Evolutionary conservation across 768 basidiomycete species (phyloP).

Genomic region (Trametes sanguinea): DNA sequence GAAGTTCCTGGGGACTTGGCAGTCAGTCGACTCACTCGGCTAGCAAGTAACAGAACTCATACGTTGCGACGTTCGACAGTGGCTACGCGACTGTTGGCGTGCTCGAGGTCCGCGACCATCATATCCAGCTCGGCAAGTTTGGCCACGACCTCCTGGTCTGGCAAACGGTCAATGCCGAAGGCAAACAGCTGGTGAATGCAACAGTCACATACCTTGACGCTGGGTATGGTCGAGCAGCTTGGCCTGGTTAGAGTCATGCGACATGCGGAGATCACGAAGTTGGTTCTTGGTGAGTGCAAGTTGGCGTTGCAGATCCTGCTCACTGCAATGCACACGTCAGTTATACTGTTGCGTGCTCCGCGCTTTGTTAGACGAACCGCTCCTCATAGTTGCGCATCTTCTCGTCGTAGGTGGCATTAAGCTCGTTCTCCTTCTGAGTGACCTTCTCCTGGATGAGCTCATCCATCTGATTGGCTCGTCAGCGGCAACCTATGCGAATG

Average conservation of each 20-base stretch:
- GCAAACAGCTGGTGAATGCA: not conserved
- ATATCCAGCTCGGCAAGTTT: slow-evolving; percentile 94
- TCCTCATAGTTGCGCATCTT: slow-evolving; percentile 95
- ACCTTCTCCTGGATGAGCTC: slow-evolving; percentile 89
- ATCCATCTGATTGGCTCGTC: slow-evolving; percentile 73
- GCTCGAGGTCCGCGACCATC: slow-evolving; percentile 90
- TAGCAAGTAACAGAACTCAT: slow-evolving; percentile 24
- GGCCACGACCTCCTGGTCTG: slow-evolving; percentile 90
- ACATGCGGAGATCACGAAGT: slow-evolving; percentile 84
- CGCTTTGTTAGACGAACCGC: slow-evolving; percentile 48
- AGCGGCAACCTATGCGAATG: not conserved
- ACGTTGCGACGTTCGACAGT: slow-evolving; percentile 94
- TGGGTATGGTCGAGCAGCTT: slow-evolving; percentile 89
- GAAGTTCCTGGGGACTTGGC: slow-evolving; percentile 66
- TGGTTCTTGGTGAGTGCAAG: slow-evolving; percentile 86
- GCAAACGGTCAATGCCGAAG: not conserved
- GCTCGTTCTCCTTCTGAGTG: slow-evolving; percentile 90
- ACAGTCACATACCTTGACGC: slow-evolving; percentile 65
- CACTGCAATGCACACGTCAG: slow-evolving; percentile 46
- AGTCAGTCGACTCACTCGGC: not conserved
- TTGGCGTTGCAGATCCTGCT: slow-evolving; percentile 92
- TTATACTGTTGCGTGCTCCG: too few relatives aligned
- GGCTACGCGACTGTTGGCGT: slow-evolving; percentile 92
- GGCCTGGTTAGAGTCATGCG: slow-evolving; percentile 91
- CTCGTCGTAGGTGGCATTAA: slow-evolving; percentile 97